Conservation (phyloP, 352 stramenopile species). For the Globisporangium heterothallicum region DNA sequence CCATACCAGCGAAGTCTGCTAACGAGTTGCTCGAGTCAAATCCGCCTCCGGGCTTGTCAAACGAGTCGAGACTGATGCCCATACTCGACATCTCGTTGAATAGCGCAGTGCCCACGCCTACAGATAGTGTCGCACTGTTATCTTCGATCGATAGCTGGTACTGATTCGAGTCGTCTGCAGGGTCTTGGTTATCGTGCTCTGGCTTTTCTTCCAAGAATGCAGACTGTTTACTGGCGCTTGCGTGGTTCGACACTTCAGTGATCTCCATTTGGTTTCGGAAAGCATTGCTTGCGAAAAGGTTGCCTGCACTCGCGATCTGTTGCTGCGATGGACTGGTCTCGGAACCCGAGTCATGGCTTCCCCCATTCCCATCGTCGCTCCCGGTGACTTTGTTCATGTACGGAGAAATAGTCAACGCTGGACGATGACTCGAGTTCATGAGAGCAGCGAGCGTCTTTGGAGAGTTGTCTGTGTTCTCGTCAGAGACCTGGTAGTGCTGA, state of each 20-base stretch:
- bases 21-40: constrained; percentile 26
- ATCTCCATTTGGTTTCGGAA: constrained; percentile 73
- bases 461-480: constrained; percentile 19
- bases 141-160: constrained; percentile 13
- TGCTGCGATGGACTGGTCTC: constrained; percentile 13
- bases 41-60: constrained; percentile 29
- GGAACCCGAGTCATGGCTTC: constrained; percentile 7
- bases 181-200: constrained; percentile 23
- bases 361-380: constrained; percentile 14
- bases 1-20: constrained; percentile 38
- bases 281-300: constrained; percentile 67
- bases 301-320: constrained; percentile 27
- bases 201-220: constrained; percentile 33
- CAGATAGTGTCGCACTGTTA: constrained; percentile 12
- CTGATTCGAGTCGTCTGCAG: constrained; percentile 18
- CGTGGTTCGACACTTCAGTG: constrained; percentile 13
- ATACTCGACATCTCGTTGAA: constrained; percentile 79
- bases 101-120: constrained; percentile 39
- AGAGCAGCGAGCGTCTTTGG: constrained; percentile 33
- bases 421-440: constrained; percentile 30
- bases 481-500: background rate
- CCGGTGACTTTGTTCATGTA: constrained; percentile 67
- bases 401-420: constrained; percentile 58
- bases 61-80: constrained; percentile 61
- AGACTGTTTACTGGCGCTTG: background rate